Conservation (phyloP, 805 yeast genomes). For the Limtongozyma cylindracea region DNA sequence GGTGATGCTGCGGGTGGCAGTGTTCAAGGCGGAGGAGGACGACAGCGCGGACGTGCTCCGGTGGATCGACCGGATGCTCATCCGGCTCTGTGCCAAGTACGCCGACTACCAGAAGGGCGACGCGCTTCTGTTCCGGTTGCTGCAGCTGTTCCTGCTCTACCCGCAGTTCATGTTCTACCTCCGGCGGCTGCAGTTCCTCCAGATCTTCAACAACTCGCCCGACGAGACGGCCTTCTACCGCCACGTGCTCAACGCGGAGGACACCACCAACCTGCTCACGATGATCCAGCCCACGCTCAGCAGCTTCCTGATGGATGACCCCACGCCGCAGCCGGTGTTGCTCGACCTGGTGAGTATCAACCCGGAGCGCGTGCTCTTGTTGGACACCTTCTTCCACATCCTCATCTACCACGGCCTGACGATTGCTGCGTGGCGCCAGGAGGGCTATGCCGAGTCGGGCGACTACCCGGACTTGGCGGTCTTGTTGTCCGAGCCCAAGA, state of each 20-base stretch:
- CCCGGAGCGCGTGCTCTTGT: conserved; percentile 25
- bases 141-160: conserved; percentile 63
- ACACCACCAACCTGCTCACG: conserved; percentile 77
- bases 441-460: conserved; percentile 32
- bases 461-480: conserved; percentile 34
- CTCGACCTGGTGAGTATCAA: conserved; percentile 38
- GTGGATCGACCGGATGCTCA: conserved; percentile 86
- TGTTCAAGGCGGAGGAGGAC: conserved; percentile 52
- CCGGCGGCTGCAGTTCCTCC: conserved; percentile 88
- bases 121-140: conserved; percentile 55
- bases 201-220: conserved; percentile 93
- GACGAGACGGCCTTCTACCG: conserved; percentile 97
- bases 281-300: conserved; percentile 97
- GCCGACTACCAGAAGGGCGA: conserved; percentile 86
- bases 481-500: conserved; percentile 33
- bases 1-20: conserved; percentile 74
- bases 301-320: conserved; percentile 45
- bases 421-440: conserved; percentile 42
- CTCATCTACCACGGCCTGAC: conserved; percentile 41
- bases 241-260: conserved; percentile 78
- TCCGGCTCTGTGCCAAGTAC: conserved; percentile 74
- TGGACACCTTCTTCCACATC: conserved; percentile 49
- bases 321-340: conserved; percentile 10
- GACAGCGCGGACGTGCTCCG: conserved; percentile 83
- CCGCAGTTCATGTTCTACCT: conserved; percentile 93